A percentile compares a stretch with the other conserved stretches of the same genome.
phyloP scores from a whole-genome alignment of 805 yeast species.

The Soucietia sequanensis region DNA sequence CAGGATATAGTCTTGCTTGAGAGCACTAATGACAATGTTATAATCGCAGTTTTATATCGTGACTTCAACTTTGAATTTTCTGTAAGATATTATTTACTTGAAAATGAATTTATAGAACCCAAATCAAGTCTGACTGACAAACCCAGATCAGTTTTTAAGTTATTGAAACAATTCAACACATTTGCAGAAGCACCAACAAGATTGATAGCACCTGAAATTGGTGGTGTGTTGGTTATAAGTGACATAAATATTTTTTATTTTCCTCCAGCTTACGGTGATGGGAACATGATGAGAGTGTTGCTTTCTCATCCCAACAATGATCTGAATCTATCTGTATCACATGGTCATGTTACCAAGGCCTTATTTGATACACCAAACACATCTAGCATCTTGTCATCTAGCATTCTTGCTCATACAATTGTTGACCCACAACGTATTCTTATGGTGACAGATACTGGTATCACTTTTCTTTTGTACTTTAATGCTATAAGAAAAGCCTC shows the following conservation, averaged over 20 bases:
- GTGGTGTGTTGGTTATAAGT: slow-evolving; percentile 29
- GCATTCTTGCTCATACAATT: too few species aligned
- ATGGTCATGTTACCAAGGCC: too few species aligned
- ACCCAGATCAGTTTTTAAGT: neutral
- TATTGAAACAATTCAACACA: slow-evolving; percentile 23
- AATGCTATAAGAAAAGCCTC: slow-evolving; percentile 2
- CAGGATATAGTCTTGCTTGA: slow-evolving; percentile 13
- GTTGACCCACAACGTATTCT: too few species aligned
- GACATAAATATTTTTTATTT: slow-evolving; percentile 28
- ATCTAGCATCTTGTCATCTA: too few species aligned
- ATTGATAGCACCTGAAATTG: slow-evolving; percentile 16
- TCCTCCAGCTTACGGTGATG: slow-evolving; percentile 9
- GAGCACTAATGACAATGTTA: neutral
- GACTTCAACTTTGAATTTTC: slow-evolving; percentile 33
- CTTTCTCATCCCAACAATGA: too few species aligned
- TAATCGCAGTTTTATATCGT: slow-evolving; percentile 30
- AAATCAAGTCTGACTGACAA: slow-evolving; percentile 3
- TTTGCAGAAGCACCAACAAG: slow-evolving; percentile 30
- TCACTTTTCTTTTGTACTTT: slow-evolving; percentile 23
- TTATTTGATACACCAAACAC: too few species aligned
- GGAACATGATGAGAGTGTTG: too few species aligned
- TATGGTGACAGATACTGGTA: slow-evolving; percentile 28
- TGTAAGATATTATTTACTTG: slow-evolving; percentile 26
- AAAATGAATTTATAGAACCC: slow-evolving; percentile 1
- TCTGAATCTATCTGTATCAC: too few species aligned